Evolutionary conservation across 2,329 filamentous ascomycete species (phyloP), one percentile per base, ranked within the genome.

Genomic region (Paraphaeosphaeria sporulosa): DNA sequence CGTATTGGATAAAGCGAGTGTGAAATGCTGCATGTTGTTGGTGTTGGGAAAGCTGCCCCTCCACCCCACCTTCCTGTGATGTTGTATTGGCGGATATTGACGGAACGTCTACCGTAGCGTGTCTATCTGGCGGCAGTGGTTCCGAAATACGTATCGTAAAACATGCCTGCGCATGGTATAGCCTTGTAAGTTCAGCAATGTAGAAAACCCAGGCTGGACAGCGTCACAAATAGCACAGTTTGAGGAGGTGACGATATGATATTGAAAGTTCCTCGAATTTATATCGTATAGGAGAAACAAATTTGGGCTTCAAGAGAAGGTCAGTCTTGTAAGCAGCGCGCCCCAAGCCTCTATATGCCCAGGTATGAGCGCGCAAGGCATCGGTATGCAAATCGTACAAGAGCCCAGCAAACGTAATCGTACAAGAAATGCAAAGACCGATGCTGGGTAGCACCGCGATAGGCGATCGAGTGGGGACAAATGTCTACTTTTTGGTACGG

Each of bases 51-150:
- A 25, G n/a, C 30, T 55, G 23, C 42, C 42, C 36, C 52, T 36
- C 42, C 25, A 30, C 52, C 52, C 52, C 40, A 44, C 51, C 51
- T 36, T 38, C 27, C 40, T n/a, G 40, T 40, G 30, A 55, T 21
- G 38, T 32, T 32, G n/a, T 3, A 17, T 13, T 32, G 38, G 27
- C 52, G 52, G 52, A 27, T 55, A 55, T 55, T 38, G 19, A 47
- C 52, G 52, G 52, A 8, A 55, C 30, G 27, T 36, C 4, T 54
- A 25, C 52, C 52, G 52, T 55, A 55, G 52, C 42, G 52, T 25
- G 34, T 43, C 38, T 43, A 27, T 36, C 13, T 30, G 23, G 50
- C 52, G 52, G 52, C 17, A 34, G 5, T 6, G 27, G 25, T 32
- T 9, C 50, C 50, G 50, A 27, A 42, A 13, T 43, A 34, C 21